A percentile compares a stretch with the other conserved stretches of the same genome.
Conservation (phyloP, 1,284 basidiomycete species). For the Sanguinoderma infundibulare region DNA sequence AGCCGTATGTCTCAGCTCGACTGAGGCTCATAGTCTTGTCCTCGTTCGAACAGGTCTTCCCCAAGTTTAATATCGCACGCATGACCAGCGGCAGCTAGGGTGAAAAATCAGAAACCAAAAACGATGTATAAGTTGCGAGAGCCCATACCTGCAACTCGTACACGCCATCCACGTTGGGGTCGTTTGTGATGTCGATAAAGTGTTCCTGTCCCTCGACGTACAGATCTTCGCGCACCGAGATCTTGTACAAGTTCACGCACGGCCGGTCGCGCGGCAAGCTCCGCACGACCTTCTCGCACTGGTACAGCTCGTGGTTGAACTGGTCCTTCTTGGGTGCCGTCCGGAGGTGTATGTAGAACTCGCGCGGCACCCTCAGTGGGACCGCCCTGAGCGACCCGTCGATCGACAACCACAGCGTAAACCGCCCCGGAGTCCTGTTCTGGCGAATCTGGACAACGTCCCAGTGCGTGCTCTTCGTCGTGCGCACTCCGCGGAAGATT, state of each 20-base stretch:
- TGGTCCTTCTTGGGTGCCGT: slow-evolving; percentile 59
- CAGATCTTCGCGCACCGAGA: slow-evolving; percentile 84
- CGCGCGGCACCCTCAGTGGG: slow-evolving; percentile 85
- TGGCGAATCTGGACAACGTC: slow-evolving; percentile 92
- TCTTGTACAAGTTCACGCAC: slow-evolving; percentile 82
- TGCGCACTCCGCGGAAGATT: slow-evolving; percentile 79
- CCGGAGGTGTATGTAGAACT: slow-evolving; percentile 94
- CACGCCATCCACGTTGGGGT: slow-evolving; percentile 94
- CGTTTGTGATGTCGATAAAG: slow-evolving; percentile 91
- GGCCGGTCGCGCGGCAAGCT: slow-evolving; percentile 84
- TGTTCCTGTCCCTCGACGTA: slow-evolving; percentile 89
- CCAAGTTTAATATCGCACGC: slow-evolving; percentile 85
- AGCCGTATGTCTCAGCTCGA: slow-evolving; percentile 82
- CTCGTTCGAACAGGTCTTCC: slow-evolving; percentile 80
- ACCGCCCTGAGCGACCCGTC: slow-evolving; percentile 82
- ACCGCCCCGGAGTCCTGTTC: slow-evolving; percentile 82
- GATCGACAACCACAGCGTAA: slow-evolving; percentile 88
- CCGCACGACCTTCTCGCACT: slow-evolving; percentile 75
- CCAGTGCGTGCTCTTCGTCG: slow-evolving; percentile 81
- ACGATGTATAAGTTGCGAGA: not conserved
- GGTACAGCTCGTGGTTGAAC: slow-evolving; percentile 76
- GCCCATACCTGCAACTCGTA: slow-evolving; percentile 85
- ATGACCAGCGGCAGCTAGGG: slow-evolving; percentile 82
- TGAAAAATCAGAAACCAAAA: not conserved
- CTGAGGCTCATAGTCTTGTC: slow-evolving; percentile 78